phyloP scores from a whole-genome alignment of 139 green algal genomes.

The Cymbomonas tetramitiformis region DNA sequence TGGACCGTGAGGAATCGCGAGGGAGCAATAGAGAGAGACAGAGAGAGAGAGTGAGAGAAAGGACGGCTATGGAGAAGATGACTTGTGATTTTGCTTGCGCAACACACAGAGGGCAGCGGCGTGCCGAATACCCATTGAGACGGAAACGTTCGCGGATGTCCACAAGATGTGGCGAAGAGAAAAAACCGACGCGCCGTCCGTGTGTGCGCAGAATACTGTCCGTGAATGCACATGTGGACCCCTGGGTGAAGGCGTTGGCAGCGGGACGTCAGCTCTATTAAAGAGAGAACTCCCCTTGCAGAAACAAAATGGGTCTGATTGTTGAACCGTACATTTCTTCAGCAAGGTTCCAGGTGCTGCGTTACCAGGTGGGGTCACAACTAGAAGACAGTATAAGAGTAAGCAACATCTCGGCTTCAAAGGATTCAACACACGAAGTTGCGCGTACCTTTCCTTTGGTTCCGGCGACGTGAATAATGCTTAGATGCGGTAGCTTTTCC shows the following conservation, averaged over 20 bases:
- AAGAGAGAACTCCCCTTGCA: neutral
- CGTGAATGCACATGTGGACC: slow-evolving; percentile 32
- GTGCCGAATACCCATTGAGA: slow-evolving; percentile 31
- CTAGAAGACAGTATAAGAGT: neutral
- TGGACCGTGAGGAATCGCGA: no score
- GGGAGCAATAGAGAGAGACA: no score
- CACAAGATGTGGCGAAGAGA: slow-evolving; percentile 35
- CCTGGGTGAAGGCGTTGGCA: slow-evolving; percentile 12
- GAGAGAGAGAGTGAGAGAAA: no score
- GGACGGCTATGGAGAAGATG: no score
- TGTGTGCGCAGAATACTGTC: slow-evolving; percentile 22
- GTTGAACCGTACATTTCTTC: no score
- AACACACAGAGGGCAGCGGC: no score
- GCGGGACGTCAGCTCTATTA: neutral
- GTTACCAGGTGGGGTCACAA: no score
- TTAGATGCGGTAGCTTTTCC: no score
- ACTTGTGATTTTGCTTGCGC: no score
- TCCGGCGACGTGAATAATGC: slow-evolving; percentile 18
- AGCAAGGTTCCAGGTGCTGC: no score
- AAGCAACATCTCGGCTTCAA: neutral
- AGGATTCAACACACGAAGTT: neutral
- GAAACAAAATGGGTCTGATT: no score
- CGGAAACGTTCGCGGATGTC: slow-evolving; percentile 35
- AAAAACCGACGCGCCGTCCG: slow-evolving; percentile 25
- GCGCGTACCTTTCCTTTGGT: slow-evolving; percentile 12